Percentiles rank a stretch among this genome's conserved stretches.
phyloP scores from a whole-genome alignment of 805 yeast species.

The Huiozyma naganishii region DNA sequence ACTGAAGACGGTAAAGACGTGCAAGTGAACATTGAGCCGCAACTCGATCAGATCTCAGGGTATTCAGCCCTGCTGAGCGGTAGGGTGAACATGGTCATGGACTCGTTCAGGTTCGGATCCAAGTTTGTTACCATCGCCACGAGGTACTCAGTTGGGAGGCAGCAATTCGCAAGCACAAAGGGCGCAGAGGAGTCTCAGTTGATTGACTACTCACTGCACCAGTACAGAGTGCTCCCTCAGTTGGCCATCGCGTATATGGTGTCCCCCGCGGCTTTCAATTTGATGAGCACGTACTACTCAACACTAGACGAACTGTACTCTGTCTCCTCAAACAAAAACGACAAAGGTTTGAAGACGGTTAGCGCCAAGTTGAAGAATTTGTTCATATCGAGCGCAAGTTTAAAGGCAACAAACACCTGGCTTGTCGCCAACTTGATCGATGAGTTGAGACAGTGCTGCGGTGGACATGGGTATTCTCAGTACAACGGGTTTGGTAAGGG shows the following conservation, averaged over 20 bases:
- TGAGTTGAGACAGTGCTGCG: conserved; percentile 87
- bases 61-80: conserved; percentile 84
- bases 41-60: conserved; percentile 71
- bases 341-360: conserved; percentile 34
- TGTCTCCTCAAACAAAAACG: conserved; percentile 30
- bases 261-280: conserved; percentile 57
- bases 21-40: conserved; percentile 37
- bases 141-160: conserved; percentile 81
- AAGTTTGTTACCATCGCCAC: conserved; percentile 75
- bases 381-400: conserved; percentile 76
- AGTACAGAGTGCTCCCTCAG: conserved; percentile 76
- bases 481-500: conserved; percentile 86
- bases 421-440: conserved; percentile 68
- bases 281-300: conserved; percentile 40
- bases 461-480: conserved; percentile 94
- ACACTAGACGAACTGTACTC: conserved; percentile 45
- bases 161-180: conserved; percentile 48
- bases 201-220: conserved; percentile 82
- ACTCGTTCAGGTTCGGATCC: conserved; percentile 71
- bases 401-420: conserved; percentile 89
- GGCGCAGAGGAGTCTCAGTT: conserved; percentile 42
- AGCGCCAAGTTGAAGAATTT: conserved; percentile 52
- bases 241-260: conserved; percentile 70
- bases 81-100: conserved; percentile 81
- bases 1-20: conserved; percentile 54